Evolutionary conservation across 768 basidiomycete species (phyloP).

Genomic region (Boletales sp.): DNA sequence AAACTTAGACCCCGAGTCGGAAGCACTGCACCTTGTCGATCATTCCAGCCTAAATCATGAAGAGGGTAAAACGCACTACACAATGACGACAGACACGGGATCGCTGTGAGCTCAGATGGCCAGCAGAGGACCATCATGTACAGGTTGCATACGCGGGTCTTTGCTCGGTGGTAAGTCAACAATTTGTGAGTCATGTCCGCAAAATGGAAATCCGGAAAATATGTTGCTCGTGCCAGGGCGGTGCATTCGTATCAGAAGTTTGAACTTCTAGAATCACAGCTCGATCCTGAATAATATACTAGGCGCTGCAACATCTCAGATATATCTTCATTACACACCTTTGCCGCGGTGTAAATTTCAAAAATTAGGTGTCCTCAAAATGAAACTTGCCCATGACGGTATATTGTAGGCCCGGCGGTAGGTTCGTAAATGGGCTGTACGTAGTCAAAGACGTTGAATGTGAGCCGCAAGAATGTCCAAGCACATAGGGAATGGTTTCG

Average conservation of each 20-base stretch:
- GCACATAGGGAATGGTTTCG: no score
- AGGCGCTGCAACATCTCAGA: background rate
- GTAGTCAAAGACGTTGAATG: no score
- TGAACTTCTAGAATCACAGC: background rate
- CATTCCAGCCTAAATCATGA: background rate
- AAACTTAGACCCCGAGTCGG: no score
- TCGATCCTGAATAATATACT: background rate
- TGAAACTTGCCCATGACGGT: no score
- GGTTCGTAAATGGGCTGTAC: background rate
- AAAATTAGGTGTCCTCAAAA: background rate
- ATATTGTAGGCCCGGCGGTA: no score
- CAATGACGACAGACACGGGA: no score
- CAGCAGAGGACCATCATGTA: no score
- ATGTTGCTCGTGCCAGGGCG: background rate
- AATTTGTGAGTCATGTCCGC: background rate
- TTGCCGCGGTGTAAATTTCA: background rate
- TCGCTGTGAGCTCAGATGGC: no score
- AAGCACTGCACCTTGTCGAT: background rate
- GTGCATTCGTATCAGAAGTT: background rate
- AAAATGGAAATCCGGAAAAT: slow-evolving; percentile 7
- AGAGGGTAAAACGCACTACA: background rate
- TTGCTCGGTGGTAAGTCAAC: background rate
- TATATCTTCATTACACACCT: background rate
- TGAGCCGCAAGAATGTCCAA: no score
- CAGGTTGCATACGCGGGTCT: no score